Conservation (phyloP, 2,329 filamentous ascomycete species). For the Penicillium sp. region DNA sequence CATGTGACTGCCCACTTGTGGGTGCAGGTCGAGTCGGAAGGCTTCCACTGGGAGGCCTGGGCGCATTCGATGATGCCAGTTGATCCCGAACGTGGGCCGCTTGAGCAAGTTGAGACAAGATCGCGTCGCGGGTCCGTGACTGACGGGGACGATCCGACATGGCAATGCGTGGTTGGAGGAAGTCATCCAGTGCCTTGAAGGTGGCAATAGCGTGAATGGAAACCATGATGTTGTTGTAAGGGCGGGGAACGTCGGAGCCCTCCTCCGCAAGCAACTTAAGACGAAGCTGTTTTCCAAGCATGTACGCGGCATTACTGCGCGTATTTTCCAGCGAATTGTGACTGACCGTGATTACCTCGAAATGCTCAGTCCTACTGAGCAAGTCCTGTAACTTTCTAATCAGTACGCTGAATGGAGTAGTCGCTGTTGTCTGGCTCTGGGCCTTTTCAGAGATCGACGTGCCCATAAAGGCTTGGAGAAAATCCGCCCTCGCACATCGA, state of each 20-base stretch:
- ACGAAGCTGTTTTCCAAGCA: constrained; percentile 92
- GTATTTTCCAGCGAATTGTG: constrained; percentile 87
- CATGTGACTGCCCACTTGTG: constrained; percentile 30
- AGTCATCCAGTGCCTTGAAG: constrained; percentile 94
- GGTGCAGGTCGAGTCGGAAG: constrained; percentile 12
- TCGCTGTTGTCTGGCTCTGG: constrained; percentile 59
- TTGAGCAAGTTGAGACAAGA: constrained; percentile 67
- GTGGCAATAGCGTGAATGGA: constrained; percentile 97
- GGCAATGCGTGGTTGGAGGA: constrained; percentile 82
- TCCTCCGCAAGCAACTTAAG: constrained; percentile 81
- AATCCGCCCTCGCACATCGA: constrained; percentile 66
- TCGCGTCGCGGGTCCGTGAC: constrained; percentile 55
- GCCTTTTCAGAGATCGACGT: constrained; percentile 55
- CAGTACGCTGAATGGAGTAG: constrained; percentile 82
- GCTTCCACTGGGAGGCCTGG: constrained; percentile 17
- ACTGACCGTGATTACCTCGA: constrained; percentile 93
- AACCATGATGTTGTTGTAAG: constrained; percentile 93
- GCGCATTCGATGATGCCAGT: constrained; percentile 23
- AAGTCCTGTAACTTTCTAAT: constrained; percentile 93
- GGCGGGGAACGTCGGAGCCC: constrained; percentile 77
- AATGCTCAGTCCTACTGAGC: constrained; percentile 93
- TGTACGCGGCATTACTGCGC: constrained; percentile 83
- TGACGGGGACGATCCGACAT: constrained; percentile 67
- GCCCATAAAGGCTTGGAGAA: constrained; percentile 90
- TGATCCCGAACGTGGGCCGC: constrained; percentile 57